These are phyloP conservation scores for Bryoglossum gracile DNA, from an alignment of 495 filamentous ascomycete species.

Conservation along the genomic window DNA sequence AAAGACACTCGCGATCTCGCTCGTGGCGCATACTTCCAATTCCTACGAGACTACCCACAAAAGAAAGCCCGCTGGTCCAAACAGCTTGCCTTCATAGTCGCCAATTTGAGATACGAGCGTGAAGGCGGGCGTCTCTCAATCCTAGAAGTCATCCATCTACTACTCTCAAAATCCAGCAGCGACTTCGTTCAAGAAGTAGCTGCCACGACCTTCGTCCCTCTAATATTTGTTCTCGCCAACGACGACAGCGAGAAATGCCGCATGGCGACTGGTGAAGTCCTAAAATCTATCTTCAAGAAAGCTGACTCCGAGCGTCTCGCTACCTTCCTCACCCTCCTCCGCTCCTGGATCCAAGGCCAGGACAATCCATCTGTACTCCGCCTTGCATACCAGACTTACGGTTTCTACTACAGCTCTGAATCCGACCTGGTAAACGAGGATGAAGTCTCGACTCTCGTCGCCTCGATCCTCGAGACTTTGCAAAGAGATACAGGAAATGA, in stretches of 20 bases:
- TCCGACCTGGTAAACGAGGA: slow-evolving; percentile 31
- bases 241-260: slow-evolving; percentile 83
- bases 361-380: slow-evolving; percentile 61
- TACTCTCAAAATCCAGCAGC: slow-evolving; percentile 73
- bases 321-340: slow-evolving; percentile 59
- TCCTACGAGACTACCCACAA: slow-evolving; percentile 91
- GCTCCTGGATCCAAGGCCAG: slow-evolving; percentile 68
- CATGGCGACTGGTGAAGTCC: slow-evolving; percentile 68
- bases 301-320: slow-evolving; percentile 65
- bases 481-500: slow-evolving; percentile 41
- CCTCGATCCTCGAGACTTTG: slow-evolving; percentile 40
- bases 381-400: slow-evolving; percentile 71
- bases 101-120: slow-evolving; percentile 85
- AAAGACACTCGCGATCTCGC: slow-evolving; percentile 77
- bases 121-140: slow-evolving; percentile 82
- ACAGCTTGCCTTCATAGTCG: slow-evolving; percentile 79
- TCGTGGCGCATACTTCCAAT: slow-evolving; percentile 84
- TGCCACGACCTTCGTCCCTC: slow-evolving; percentile 72
- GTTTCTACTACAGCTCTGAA: slow-evolving; percentile 70
- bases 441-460: slow-evolving; percentile 27
- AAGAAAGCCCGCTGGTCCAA: slow-evolving; percentile 79
- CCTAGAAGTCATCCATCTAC: slow-evolving; percentile 78
- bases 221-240: slow-evolving; percentile 78
- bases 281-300: slow-evolving; percentile 72
- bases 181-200: slow-evolving; percentile 76